phyloP scores from a whole-genome alignment of 2,329 filamentous ascomycete species.

The Fusarium sp. region DNA sequence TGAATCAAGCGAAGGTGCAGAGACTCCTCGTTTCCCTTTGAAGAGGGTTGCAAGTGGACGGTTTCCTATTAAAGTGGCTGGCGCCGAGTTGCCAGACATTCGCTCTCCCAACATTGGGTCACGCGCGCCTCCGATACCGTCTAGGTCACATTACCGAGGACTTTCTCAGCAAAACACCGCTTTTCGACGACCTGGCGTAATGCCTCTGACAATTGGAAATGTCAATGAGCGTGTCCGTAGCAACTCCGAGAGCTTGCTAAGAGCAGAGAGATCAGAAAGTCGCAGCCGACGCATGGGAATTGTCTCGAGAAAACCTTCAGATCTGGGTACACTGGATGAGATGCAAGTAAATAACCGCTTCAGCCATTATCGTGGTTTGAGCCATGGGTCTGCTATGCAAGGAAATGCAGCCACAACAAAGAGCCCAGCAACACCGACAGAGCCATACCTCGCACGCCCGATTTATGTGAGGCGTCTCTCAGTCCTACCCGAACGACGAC shows the following conservation, averaged over 20 bases:
- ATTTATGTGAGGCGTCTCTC: slow-evolving; percentile 76
- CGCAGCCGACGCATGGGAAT: slow-evolving; percentile 76
- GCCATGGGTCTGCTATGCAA: slow-evolving; percentile 78
- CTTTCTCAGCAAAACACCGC: slow-evolving; percentile 77
- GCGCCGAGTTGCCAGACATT: slow-evolving; percentile 76
- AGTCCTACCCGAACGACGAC: slow-evolving; percentile 73
- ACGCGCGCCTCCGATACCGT: slow-evolving; percentile 83
- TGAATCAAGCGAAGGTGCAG: slow-evolving; percentile 79
- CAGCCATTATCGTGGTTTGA: slow-evolving; percentile 76
- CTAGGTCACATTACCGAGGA: slow-evolving; percentile 82
- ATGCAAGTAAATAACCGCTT: slow-evolving; percentile 74
- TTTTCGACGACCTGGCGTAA: slow-evolving; percentile 79
- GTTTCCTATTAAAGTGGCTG: slow-evolving; percentile 81
- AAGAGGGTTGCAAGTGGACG: slow-evolving; percentile 75
- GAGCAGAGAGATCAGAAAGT: slow-evolving; percentile 67
- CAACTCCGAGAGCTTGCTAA: slow-evolving; percentile 74
- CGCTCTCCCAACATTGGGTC: slow-evolving; percentile 75
- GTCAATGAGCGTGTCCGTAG: slow-evolving; percentile 77
- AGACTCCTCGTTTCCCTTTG: slow-evolving; percentile 81
- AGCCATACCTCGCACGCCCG: slow-evolving; percentile 70
- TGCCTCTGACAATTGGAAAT: slow-evolving; percentile 78
- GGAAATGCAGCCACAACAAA: slow-evolving; percentile 61
- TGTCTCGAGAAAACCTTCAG: slow-evolving; percentile 71
- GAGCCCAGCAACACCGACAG: slow-evolving; percentile 73
- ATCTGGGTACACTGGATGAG: slow-evolving; percentile 75